phyloP scores from a whole-genome alignment of 2,329 filamentous ascomycete species.

The Trichoderma harzianum region DNA sequence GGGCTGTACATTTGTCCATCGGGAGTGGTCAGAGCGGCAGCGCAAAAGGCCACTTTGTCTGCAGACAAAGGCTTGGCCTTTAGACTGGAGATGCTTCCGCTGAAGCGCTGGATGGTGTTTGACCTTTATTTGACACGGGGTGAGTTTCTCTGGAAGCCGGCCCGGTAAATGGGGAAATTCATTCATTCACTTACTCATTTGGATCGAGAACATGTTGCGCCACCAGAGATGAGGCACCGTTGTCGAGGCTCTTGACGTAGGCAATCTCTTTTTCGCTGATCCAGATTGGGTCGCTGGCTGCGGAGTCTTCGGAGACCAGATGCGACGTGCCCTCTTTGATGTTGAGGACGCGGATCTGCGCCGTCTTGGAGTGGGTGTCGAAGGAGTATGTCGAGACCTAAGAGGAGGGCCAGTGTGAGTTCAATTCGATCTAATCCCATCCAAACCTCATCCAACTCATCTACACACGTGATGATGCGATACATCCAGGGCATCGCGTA shows the following conservation, averaged over 20 bases:
- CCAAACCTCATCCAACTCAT: background rate
- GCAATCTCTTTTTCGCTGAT: conserved; percentile 63
- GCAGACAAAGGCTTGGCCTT: conserved; percentile 53
- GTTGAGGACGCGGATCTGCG: conserved; percentile 69
- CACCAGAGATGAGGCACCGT: conserved; percentile 47
- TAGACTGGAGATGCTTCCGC: conserved; percentile 55
- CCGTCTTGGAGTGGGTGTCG: conserved; percentile 64
- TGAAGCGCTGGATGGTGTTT: conserved; percentile 35
- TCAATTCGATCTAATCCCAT: background rate
- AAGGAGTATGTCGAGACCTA: conserved; percentile 76
- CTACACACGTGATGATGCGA: background rate
- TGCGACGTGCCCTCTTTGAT: conserved; percentile 63
- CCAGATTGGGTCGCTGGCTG: conserved; percentile 72
- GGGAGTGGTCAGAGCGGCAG: conserved; percentile 63
- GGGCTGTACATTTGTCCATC: conserved; percentile 68
- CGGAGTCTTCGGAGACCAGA: conserved; percentile 61
- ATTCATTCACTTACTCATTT: conserved; percentile 38
- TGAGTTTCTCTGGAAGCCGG: background rate
- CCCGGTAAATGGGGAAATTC: background rate
- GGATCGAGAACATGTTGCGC: conserved; percentile 31
- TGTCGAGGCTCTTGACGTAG: conserved; percentile 50
- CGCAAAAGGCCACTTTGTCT: conserved; percentile 51
- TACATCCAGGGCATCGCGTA: background rate
- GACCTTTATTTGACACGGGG: conserved; percentile 21
- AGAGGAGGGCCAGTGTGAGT: conserved; percentile 8